Base-by-base conservation (phyloP, 331 rosid species). In the Spiraea crenata region DNA sequence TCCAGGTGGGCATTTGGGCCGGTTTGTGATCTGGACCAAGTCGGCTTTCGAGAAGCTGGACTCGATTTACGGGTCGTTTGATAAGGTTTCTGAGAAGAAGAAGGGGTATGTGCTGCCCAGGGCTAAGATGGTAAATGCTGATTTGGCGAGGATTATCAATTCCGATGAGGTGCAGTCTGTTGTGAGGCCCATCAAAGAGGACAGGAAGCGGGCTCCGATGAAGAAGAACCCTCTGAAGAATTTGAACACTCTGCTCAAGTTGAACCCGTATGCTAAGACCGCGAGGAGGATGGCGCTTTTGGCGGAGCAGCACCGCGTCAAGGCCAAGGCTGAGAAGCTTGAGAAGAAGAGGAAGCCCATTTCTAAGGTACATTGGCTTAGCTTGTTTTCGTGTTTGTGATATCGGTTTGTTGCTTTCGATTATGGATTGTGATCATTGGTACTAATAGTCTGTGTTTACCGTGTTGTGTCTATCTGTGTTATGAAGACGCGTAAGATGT, bases 221-320 rank as follows among this genome's bases (percentile, higher is more conserved):
- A 89, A 92, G 89, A 92, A 92, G 90, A 92, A 92, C 47, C 96
- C 95, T 0, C 77, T 92, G 8, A 92, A 89, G 85, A 92, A 89
- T 41, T 83, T 92, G 3, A 89, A 92, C 70, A 75, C 81, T 3
- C 55, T 92, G 92, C 69, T 92, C 39, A 87, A 64, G 74, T 77
- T 92, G 40, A 92, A 92, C 64, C 96, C 98, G 0, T 92, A 85
- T 63, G 96, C 96, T 5, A 87, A 92, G 83, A 82, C 95, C 5
- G 95, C 95, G 0, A 86, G 76, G 86, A 85, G 98, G 71, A 86
- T 86, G 95, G 70, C 95, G 0, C 81, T 89, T 3, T 79, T 92
- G 20, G 90, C 98, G 2, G 95, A 92, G 79, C 89, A 86, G 4
- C 80, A 85, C 62, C 86, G 96, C 1, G 77, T 87, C 20, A 87